A percentile compares a stretch with the other conserved stretches of the same genome.
These are phyloP conservation scores for Leishmania amazonensis DNA, from an alignment of 208 protist species.

Conservation along the genomic window DNA sequence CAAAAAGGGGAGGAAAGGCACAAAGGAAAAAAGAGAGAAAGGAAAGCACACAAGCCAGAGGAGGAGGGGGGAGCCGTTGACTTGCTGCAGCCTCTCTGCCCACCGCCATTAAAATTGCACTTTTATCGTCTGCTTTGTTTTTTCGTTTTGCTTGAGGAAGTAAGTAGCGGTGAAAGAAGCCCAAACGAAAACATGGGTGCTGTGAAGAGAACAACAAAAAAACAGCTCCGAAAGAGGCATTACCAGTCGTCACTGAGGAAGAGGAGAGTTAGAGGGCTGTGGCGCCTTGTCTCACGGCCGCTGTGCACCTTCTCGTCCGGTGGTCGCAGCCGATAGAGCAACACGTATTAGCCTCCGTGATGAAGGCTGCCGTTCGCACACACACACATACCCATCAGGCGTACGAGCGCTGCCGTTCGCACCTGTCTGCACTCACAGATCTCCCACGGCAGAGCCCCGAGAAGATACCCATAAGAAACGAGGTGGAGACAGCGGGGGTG, in stretches of 20 bases:
- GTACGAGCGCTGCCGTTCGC: not conserved
- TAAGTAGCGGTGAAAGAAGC: not conserved
- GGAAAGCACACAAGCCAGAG: not conserved
- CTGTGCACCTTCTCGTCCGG: not conserved
- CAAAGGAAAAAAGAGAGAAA: conserved; percentile 5
- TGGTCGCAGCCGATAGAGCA: not conserved
- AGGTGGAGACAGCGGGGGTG: not conserved
- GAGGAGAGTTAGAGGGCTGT: not conserved
- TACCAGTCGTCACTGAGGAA: not conserved
- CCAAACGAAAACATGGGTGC: not conserved
- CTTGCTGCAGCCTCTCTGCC: not conserved
- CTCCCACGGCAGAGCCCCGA: not conserved
- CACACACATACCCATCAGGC: not conserved
- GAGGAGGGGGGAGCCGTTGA: not conserved
- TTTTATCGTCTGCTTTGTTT: not conserved
- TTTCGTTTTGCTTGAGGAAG: not conserved
- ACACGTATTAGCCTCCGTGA: not conserved
- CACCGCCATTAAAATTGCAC: not conserved
- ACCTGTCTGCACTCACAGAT: not conserved
- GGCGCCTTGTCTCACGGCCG: not conserved
- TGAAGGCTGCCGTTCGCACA: not conserved
- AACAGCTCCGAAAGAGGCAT: not conserved
- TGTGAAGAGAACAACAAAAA: not conserved
- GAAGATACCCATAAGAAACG: not conserved
- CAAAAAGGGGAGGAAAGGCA: conserved; percentile 9